phyloP scores from a whole-genome alignment of 805 yeast species.

The Candida coquimbonensis region DNA sequence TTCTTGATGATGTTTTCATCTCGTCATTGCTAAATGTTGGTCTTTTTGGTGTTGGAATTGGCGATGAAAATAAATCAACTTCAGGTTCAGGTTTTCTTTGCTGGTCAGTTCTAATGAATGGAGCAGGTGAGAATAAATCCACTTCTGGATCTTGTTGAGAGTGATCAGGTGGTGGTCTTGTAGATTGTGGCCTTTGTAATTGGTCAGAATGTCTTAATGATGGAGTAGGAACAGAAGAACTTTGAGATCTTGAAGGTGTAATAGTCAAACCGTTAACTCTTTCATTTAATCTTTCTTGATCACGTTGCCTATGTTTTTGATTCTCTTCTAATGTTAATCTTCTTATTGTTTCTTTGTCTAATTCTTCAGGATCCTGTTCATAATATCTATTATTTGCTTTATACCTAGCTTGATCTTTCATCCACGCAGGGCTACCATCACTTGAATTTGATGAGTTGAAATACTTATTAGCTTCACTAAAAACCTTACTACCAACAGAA shows the following conservation, averaged over 20 bases:
- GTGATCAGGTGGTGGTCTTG: not conserved
- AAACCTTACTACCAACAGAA: conserved; percentile 18
- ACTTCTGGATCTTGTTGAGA: conserved; percentile 7
- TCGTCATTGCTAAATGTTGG: conserved; percentile 4
- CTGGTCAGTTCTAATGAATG: conserved; percentile 1
- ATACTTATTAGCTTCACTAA: conserved; percentile 26
- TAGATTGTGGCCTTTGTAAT: conserved; percentile 8
- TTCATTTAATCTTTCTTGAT: conserved; percentile 4
- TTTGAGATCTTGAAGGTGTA: conserved; percentile 2
- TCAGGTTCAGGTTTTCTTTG: conserved; percentile 1
- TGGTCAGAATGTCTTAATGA: conserved; percentile 1
- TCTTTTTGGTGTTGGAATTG: conserved; percentile 3
- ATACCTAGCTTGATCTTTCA: conserved; percentile 50
- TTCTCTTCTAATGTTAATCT: conserved; percentile 9
- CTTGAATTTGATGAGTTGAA: conserved; percentile 14
- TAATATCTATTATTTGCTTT: conserved; percentile 28
- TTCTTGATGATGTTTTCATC: conserved; percentile 22
- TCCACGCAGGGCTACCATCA: conserved; percentile 63
- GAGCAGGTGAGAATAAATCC: conserved; percentile 15
- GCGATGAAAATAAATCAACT: conserved; percentile 11
- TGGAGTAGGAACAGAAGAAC: conserved; percentile 4
- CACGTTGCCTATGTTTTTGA: conserved; percentile 1
- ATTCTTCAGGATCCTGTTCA: conserved; percentile 41
- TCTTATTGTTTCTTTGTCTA: conserved; percentile 24
- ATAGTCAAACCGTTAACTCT: not conserved